A percentile compares a stretch with the other conserved stretches of the same genome.
Evolutionary conservation across 257 asterid species (phyloP).

Genomic region (Paraleonurus japonicus): DNA sequence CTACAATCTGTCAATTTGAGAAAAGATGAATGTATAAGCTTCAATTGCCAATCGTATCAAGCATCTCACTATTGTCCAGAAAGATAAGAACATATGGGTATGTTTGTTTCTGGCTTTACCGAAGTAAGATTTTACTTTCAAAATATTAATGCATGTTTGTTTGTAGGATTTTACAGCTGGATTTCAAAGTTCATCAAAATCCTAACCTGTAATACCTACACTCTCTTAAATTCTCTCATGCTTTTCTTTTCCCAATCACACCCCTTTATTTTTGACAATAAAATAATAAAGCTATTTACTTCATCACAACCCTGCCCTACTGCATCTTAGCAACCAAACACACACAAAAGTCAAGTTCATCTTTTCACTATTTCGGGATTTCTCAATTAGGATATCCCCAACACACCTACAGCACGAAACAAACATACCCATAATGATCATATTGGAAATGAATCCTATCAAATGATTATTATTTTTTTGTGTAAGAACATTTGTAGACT

Average conservation of each 20-base stretch:
- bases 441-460: not conserved
- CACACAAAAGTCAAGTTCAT: not conserved
- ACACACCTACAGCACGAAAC: no score
- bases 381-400: not conserved
- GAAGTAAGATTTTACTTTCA: not conserved
- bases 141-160: not conserved
- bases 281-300: not conserved
- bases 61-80: constrained; percentile 5
- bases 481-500: not conserved
- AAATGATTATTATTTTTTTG: not conserved
- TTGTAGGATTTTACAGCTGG: not conserved
- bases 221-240: not conserved
- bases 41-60: constrained; percentile 4
- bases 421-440: not conserved
- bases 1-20: constrained; percentile 20
- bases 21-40: not conserved
- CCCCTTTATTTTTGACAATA: not conserved
- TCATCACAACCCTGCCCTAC: not conserved
- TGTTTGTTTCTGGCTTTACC: not conserved
- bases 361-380: not conserved
- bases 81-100: not conserved
- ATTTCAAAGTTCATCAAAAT: not conserved
- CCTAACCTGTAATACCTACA: no score
- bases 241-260: not conserved
- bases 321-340: not conserved